Conservation (phyloP, 441 rosid species). For the Sinapis alba region DNA sequence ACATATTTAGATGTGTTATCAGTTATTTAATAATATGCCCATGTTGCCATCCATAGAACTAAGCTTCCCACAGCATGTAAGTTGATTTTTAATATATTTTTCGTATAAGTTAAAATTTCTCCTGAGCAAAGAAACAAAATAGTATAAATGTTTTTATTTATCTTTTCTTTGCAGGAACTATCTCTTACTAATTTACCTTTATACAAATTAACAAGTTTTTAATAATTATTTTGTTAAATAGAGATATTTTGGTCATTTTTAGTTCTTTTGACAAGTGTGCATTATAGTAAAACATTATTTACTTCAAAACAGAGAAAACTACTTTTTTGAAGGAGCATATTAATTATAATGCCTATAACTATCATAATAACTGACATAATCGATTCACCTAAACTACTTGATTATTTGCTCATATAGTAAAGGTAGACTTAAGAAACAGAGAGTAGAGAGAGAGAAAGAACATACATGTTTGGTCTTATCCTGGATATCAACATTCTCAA, state of each 20-base stretch:
- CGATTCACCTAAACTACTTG: not conserved
- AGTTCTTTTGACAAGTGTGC: not conserved
- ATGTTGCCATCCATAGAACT: not conserved
- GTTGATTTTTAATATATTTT: not conserved
- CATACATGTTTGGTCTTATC: constrained; percentile 53
- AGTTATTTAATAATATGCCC: not conserved
- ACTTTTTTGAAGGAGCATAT: not conserved
- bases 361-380: not conserved
- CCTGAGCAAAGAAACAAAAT: not conserved
- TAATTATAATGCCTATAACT: not conserved
- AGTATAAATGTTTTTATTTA: not conserved
- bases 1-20: not conserved
- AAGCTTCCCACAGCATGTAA: not conserved
- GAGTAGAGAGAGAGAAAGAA: not conserved
- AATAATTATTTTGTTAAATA: not conserved
- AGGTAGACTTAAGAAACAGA: constrained; percentile 5
- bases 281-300: not conserved
- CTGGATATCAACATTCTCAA: constrained; percentile 45
- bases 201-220: not conserved
- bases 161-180: not conserved
- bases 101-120: not conserved
- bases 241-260: not conserved
- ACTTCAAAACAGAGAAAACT: not conserved
- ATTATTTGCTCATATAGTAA: not conserved
- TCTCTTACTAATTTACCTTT: not conserved